phyloP scores from a whole-genome alignment of 495 filamentous ascomycete species.

The Elasticomyces elasticus region DNA sequence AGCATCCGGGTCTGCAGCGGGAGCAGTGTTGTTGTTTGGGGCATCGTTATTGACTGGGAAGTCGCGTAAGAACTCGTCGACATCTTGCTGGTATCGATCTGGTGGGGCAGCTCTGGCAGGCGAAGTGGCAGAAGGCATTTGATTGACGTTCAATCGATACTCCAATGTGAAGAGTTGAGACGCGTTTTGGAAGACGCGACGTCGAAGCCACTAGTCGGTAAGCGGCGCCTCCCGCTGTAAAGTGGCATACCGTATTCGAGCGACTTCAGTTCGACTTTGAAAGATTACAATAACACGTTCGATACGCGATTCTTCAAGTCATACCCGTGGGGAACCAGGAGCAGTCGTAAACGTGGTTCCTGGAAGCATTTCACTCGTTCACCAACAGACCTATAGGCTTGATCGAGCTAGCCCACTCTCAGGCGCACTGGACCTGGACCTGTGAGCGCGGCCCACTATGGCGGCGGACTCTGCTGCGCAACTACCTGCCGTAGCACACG shows the following conservation, averaged over 20 bases:
- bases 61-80: constrained; percentile 40
- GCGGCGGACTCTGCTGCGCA: constrained; percentile 6
- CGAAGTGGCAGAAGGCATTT: constrained; percentile 9
- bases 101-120: constrained; percentile 40
- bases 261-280: no score
- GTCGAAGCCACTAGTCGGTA: no score
- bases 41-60: constrained; percentile 19
- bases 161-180: not conserved
- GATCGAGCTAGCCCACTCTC: no score
- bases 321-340: no score
- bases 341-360: no score
- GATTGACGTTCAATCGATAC: not conserved
- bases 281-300: no score
- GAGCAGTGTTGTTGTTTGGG: constrained; percentile 30
- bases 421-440: not conserved
- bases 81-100: constrained; percentile 59
- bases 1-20: constrained; percentile 54
- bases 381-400: no score
- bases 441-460: constrained; percentile 3
- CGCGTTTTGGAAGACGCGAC: constrained; percentile 7
- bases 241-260: no score
- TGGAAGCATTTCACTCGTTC: no score
- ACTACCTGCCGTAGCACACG: constrained; percentile 8
- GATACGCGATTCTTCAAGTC: no score
- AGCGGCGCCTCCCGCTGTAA: no score